Conservation (phyloP, 176 grass and related monocot genomes). For the Tuctoria greenei region DNA sequence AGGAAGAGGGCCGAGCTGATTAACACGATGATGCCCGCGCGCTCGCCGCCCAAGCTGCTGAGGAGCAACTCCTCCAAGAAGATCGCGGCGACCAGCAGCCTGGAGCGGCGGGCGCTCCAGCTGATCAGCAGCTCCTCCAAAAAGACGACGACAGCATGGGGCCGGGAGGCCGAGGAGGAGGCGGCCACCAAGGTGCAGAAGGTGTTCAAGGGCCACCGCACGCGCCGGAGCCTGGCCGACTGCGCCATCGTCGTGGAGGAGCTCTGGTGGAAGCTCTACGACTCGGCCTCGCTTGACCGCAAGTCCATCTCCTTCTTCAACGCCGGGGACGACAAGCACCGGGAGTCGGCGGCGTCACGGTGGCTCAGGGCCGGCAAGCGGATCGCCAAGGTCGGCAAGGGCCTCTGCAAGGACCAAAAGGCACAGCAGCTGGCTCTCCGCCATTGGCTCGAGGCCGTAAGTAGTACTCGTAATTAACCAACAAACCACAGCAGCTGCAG, state of each 20-base stretch:
- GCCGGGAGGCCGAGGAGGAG: slow-evolving; percentile 6
- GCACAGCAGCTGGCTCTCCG: slow-evolving; percentile 68
- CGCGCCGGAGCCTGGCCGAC: slow-evolving; percentile 70
- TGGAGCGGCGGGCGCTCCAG: slow-evolving; percentile 37
- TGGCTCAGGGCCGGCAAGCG: slow-evolving; percentile 62
- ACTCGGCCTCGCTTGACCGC: slow-evolving; percentile 57
- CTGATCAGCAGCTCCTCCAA: no score
- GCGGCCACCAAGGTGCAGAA: slow-evolving; percentile 70
- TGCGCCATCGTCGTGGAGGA: slow-evolving; percentile 75
- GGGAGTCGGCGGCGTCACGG: slow-evolving; percentile 50
- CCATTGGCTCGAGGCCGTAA: slow-evolving; percentile 80
- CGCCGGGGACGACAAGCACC: slow-evolving; percentile 35
- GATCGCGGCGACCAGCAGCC: not conserved
- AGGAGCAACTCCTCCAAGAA: slow-evolving; percentile 43
- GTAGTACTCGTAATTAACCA: no score
- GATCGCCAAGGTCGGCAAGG: slow-evolving; percentile 70
- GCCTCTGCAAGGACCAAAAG: slow-evolving; percentile 71
- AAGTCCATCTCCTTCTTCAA: slow-evolving; percentile 69
- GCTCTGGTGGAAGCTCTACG: slow-evolving; percentile 78
- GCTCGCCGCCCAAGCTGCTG: slow-evolving; percentile 34
- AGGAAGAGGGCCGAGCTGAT: not conserved
- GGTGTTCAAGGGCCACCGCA: slow-evolving; percentile 79
- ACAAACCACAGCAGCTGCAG: no score
- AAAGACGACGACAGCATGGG: no score
- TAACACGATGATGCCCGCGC: not conserved